These are phyloP conservation scores for Chamaecrista fasciculata DNA, from an alignment of 306 rosid genomes.

Conservation along the genomic window DNA sequence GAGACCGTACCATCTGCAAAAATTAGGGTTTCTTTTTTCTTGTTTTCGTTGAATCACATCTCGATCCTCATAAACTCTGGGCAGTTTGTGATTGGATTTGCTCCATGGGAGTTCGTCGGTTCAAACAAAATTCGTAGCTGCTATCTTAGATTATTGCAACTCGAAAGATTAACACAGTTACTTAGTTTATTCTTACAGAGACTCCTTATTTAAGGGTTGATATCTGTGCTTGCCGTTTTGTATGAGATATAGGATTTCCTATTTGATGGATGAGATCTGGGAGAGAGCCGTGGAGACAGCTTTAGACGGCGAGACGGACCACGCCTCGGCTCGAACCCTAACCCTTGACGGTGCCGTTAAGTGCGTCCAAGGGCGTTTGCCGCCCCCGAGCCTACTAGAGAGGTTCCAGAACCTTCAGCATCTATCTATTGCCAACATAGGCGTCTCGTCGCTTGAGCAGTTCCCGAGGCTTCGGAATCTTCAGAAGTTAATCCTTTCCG, in stretches of 20 bases:
- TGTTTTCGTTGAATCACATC: not conserved
- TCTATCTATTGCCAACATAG: conserved; percentile 84
- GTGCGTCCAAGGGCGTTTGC: conserved; percentile 79
- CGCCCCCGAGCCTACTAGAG: conserved; percentile 76
- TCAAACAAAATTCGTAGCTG: not conserved
- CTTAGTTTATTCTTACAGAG: not conserved
- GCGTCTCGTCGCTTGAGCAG: conserved; percentile 89
- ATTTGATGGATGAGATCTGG: conserved; percentile 98
- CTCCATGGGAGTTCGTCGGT: not conserved
- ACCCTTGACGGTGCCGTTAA: conserved; percentile 96
- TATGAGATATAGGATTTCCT: conserved; percentile 54
- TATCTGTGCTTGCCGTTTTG: conserved; percentile 20
- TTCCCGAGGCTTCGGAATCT: conserved; percentile 71
- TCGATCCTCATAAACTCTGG: not conserved
- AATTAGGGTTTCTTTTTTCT: conserved; percentile 43
- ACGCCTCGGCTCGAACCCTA: conserved; percentile 58
- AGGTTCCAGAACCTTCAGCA: conserved; percentile 84
- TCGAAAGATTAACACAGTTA: not conserved
- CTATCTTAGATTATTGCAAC: conserved; percentile 1
- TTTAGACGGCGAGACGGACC: conserved; percentile 73
- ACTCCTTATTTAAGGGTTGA: not conserved
- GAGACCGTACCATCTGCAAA: conserved; percentile 28
- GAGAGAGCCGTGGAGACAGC: conserved; percentile 93
- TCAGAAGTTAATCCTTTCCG: conserved; percentile 74
- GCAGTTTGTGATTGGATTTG: conserved; percentile 10